Percentiles rank a stretch among this genome's conserved stretches.
Conservation (phyloP, 176 grass and related monocot genomes). For the Leersia perrieri region DNA sequence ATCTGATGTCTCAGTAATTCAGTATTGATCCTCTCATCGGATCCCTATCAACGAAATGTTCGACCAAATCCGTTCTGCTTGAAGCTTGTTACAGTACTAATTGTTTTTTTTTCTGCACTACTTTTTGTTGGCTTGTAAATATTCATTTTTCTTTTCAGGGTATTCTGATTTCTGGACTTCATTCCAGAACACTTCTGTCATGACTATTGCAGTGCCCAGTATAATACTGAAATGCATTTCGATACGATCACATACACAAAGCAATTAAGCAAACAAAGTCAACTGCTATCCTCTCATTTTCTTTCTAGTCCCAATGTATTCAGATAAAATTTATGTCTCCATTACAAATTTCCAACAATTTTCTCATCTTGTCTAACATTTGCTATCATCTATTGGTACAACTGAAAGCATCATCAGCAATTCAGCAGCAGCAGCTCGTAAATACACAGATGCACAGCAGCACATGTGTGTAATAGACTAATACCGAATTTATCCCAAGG, state of each 20-base stretch:
- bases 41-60: neutral
- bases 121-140: neutral
- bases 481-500: conserved; percentile 8
- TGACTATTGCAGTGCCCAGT: neutral
- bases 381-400: neutral
- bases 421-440: neutral
- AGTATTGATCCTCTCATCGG: neutral
- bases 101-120: neutral
- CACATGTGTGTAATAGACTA: too few species aligned
- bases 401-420: neutral
- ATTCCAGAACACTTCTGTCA: neutral
- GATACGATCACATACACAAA: neutral
- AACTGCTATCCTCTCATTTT: neutral
- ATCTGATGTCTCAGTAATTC: neutral
- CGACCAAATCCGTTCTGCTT: neutral
- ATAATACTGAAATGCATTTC: neutral
- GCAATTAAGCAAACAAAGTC: neutral
- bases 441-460: neutral
- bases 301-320: neutral
- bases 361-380: conserved; percentile 33
- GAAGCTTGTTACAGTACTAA: neutral
- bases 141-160: too few species aligned
- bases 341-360: neutral
- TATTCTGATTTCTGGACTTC: neutral
- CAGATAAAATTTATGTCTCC: neutral